Base-by-base conservation (phyloP, 2,329 filamentous ascomycete genomes). In the Apiospora kogelbergensis region DNA sequence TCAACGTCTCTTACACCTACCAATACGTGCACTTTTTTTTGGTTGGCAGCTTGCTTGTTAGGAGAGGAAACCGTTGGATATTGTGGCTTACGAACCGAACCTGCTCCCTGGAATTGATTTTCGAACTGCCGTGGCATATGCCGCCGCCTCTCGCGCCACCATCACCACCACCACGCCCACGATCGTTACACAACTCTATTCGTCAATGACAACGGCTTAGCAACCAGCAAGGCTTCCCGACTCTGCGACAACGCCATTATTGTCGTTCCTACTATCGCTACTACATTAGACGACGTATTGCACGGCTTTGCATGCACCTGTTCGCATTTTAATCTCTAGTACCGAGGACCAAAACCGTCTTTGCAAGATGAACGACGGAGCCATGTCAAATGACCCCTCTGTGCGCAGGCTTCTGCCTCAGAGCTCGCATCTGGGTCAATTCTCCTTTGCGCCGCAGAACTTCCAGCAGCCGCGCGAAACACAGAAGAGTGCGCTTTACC, bases 401-500 rank as follows among this genome's bases (percentile, higher is more conserved):
- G 85, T 85, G 74, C 85, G 90, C 76, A 87, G 86, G 78, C 84
- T 91, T 73, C 81, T 92, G 78, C 90, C 90, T 44, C 90, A 92
- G 78, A 90, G 85, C 78, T 84, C 87, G 63, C 88, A 90, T 77
- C 90, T 94, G 89, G 90, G 91, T 79, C 89, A 88, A 76, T 95
- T 94, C 81, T 88, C 90, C 60, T 95, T 95, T 82, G 89, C 90
- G 80, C 90, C 92, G 74, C 84, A 84, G 71, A 81, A 85, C 66
- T 85, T 82, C 67, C 82, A 87, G 83, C 75, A 88, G 82, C 77
- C 88, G 76, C 88, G 91, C 75, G 92, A 94, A 80, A 93, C 92
- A 70, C 93, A 95, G 78, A 95, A 95, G 84, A 95, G 92, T 95
- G 85, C 85, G 91, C 57, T 37, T 15, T 15, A 37, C 79, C 42